phyloP scores from a whole-genome alignment of 2,329 filamentous ascomycete genomes.

The Ciborinia camelliae region DNA sequence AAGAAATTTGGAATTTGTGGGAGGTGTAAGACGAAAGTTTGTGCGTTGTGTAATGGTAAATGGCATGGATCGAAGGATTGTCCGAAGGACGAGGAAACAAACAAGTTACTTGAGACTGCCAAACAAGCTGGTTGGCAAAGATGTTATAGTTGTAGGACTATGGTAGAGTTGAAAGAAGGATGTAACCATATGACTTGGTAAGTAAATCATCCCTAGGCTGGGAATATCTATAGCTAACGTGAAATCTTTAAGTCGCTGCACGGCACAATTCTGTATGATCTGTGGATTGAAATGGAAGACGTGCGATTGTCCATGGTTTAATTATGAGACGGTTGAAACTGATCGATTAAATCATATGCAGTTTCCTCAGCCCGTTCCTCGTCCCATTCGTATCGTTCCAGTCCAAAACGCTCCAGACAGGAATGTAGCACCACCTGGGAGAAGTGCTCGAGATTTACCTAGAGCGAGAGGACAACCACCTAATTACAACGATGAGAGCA shows the following conservation, averaged over 20 bases:
- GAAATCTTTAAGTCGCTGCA: slow-evolving; percentile 60
- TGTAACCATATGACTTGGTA: slow-evolving; percentile 89
- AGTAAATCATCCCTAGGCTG: slow-evolving; percentile 36
- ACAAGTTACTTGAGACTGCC: slow-evolving; percentile 60
- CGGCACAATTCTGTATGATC: slow-evolving; percentile 82
- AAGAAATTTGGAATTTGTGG: slow-evolving; percentile 68
- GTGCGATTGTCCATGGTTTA: slow-evolving; percentile 81
- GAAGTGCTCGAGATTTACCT: slow-evolving; percentile 39
- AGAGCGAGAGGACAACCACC: slow-evolving; percentile 35
- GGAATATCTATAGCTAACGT: slow-evolving; percentile 20
- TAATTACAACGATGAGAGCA: slow-evolving; percentile 39
- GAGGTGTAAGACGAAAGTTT: slow-evolving; percentile 71
- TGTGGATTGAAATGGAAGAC: slow-evolving; percentile 80
- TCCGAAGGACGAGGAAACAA: slow-evolving; percentile 66
- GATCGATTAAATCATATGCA: slow-evolving; percentile 55
- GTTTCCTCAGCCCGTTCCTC: slow-evolving; percentile 40
- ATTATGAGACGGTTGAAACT: slow-evolving; percentile 53
- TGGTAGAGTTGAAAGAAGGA: slow-evolving; percentile 77
- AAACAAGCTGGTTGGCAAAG: slow-evolving; percentile 69
- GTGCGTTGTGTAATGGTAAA: slow-evolving; percentile 67
- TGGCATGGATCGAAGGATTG: slow-evolving; percentile 71
- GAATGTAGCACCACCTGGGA: slow-evolving; percentile 28
- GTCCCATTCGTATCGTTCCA: no score
- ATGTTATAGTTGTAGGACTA: slow-evolving; percentile 68
- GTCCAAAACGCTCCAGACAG: slow-evolving; percentile 16